Base-by-base conservation (phyloP, 2,329 filamentous ascomycete genomes). In the Fusarium sp. region DNA sequence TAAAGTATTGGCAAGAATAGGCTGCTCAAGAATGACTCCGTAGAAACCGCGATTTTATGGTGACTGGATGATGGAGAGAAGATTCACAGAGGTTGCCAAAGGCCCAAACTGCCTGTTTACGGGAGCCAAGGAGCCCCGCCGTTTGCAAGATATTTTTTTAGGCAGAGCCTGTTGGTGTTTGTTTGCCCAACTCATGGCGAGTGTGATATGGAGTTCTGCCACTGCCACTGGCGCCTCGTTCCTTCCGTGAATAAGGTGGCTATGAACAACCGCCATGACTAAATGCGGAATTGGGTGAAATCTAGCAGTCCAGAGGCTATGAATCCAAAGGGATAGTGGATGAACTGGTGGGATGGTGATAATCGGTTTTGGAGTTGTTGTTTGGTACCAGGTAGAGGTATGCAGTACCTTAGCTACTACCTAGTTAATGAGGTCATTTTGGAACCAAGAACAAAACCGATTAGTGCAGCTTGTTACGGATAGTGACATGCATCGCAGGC, bases 391-490 rank as follows among this genome's bases (percentile, higher is more conserved):
- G 17, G 20, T 15, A 33, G 2, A n/a, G 17, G 20, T 15, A 33
- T 27, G 17, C 10, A 22, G 25, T 25, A n/a, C n/a, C n/a, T n/a
- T n/a, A n/a, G n/a, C n/a, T n/a, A n/a, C n/a, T n/a, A n/a, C n/a
- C n/a, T n/a, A 41, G 27, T 19, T 67, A 44, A 67, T 59, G 62
- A 63, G 56, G 66, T 63, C 66, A 52, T 53, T 37, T 58, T 50
- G n/a, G 50, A 32, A 43, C 17, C 13, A 19, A 23, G 23, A 27
- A 32, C 47, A 56, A 53, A 25, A 9, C 9, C 17, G n/a, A 37
- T n/a, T 37, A 37, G 35, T 37, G 35, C 35, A n/a, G 40, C 52
- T 35, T 46, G 6, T 23, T 23, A 7, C 7, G 23, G 23, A 23
- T 25, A 19, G 56, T 68, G 65, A 66, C 66, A 54, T 70, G 32